These are phyloP conservation scores for Taphrina betulina DNA, from an alignment of 1,139 yeast genomes.

Conservation along the genomic window DNA sequence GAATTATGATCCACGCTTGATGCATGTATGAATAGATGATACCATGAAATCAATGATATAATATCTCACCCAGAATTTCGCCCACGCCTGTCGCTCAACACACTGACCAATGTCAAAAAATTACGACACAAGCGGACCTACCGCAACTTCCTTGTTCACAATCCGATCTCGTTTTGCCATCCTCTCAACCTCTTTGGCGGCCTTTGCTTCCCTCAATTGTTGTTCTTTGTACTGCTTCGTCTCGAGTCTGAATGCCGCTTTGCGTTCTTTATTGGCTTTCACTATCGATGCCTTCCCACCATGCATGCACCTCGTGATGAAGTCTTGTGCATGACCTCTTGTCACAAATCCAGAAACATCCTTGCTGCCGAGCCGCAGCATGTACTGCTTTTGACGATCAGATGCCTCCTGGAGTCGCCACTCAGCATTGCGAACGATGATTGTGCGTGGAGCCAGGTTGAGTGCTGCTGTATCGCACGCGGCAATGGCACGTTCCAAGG, in stretches of 20 bases:
- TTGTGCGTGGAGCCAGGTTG: slow-evolving; percentile 33
- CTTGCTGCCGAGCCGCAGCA: slow-evolving; percentile 20
- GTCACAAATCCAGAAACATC: slow-evolving; percentile 20
- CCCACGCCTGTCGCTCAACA: too few relatives aligned
- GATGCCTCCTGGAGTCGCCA: slow-evolving; percentile 40
- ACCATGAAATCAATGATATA: too few relatives aligned
- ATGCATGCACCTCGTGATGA: slow-evolving; percentile 33
- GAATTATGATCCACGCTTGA: too few relatives aligned
- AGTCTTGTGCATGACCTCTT: slow-evolving; percentile 34
- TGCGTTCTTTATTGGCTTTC: slow-evolving; percentile 8
- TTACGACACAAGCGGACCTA: slow-evolving; percentile 18
- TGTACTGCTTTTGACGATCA: slow-evolving; percentile 35
- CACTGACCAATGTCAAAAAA: too few relatives aligned
- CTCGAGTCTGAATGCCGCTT: slow-evolving; percentile 8
- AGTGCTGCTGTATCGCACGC: slow-evolving; percentile 40
- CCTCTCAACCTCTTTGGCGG: slow-evolving; percentile 22
- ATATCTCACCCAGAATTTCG: too few relatives aligned
- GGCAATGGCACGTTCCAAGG: slow-evolving; percentile 38
- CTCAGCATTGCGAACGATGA: slow-evolving; percentile 37
- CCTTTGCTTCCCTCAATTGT: slow-evolving; percentile 2
- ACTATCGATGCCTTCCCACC: slow-evolving; percentile 31
- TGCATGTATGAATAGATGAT: too few relatives aligned
- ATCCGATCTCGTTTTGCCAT: slow-evolving; percentile 13
- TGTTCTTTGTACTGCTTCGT: slow-evolving; percentile 1
- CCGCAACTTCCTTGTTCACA: slow-evolving; percentile 1